phyloP scores from a whole-genome alignment of 352 stramenopile species.

The Pythium volutum region DNA sequence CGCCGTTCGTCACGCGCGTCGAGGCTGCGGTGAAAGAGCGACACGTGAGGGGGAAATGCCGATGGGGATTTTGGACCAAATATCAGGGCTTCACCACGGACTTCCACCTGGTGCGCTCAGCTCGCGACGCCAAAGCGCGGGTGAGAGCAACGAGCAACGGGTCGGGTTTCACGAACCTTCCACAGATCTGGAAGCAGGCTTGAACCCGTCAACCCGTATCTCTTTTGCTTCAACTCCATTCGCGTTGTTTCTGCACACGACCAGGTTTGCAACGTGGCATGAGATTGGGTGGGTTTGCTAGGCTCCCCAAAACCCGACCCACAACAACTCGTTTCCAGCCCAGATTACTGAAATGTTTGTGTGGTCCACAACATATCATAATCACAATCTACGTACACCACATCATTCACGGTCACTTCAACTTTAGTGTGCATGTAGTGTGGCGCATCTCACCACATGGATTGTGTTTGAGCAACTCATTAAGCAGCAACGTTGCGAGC shows the following conservation, averaged over 20 bases:
- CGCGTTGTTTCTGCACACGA: not conserved
- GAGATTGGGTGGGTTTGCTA: not conserved
- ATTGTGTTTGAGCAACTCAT: slow-evolving; percentile 19
- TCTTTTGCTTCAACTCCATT: not conserved
- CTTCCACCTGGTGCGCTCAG: slow-evolving; percentile 9
- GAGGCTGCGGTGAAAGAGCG: not conserved
- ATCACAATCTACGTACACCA: slow-evolving; percentile 3
- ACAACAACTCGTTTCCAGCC: not conserved
- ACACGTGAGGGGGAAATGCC: not conserved
- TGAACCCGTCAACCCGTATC: not conserved
- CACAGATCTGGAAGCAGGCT: not conserved
- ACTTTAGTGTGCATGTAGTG: not conserved
- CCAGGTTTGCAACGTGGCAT: not conserved
- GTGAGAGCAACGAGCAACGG: not conserved
- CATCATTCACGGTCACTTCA: not conserved
- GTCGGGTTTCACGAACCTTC: slow-evolving; percentile 1
- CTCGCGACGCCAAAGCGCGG: not conserved
- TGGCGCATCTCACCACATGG: not conserved
- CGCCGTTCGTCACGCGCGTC: not conserved
- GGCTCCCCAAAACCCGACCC: not conserved
- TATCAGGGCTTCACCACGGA: slow-evolving; percentile 3
- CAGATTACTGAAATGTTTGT: not conserved
- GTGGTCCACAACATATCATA: not conserved
- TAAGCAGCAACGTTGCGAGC: not conserved
- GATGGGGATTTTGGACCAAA: not conserved